Evolutionary conservation across 331 rosid species (phyloP).

Genomic region (Rosa hybrid): DNA sequence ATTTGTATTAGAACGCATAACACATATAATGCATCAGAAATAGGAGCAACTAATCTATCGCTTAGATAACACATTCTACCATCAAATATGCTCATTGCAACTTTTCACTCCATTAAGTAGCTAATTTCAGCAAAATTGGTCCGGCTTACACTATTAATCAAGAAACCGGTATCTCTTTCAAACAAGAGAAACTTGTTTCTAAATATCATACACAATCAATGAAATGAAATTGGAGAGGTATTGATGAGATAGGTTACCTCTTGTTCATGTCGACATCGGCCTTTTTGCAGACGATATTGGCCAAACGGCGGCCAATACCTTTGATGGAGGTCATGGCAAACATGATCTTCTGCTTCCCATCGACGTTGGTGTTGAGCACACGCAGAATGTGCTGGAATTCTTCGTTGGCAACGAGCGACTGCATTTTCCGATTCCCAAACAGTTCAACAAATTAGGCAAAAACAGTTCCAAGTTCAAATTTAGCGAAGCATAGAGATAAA

Average conservation of each 20-base stretch:
- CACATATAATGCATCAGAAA: neutral
- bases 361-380: slow-evolving; percentile 68
- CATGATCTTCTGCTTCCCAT: slow-evolving; percentile 74
- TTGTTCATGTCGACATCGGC: slow-evolving; percentile 71
- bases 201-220: neutral
- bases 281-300: slow-evolving; percentile 70
- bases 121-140: neutral
- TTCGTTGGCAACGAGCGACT: slow-evolving; percentile 71
- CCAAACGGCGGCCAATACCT: slow-evolving; percentile 71
- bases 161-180: neutral
- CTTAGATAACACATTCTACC: neutral
- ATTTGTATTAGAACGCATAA: neutral
- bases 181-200: neutral
- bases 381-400: slow-evolving; percentile 76
- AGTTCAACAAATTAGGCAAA: neutral
- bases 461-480: neutral
- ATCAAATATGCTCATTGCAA: too few relatives aligned
- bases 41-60: neutral
- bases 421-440: slow-evolving; percentile 5
- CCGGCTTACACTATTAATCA: too few relatives aligned
- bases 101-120: neutral
- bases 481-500: neutral
- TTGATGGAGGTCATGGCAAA: slow-evolving; percentile 73
- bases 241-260: slow-evolving; percentile 25
- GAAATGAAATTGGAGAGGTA: neutral